Evolutionary conservation across 345 rosid species (phyloP).

Genomic region (Melaleuca alternifolia): DNA sequence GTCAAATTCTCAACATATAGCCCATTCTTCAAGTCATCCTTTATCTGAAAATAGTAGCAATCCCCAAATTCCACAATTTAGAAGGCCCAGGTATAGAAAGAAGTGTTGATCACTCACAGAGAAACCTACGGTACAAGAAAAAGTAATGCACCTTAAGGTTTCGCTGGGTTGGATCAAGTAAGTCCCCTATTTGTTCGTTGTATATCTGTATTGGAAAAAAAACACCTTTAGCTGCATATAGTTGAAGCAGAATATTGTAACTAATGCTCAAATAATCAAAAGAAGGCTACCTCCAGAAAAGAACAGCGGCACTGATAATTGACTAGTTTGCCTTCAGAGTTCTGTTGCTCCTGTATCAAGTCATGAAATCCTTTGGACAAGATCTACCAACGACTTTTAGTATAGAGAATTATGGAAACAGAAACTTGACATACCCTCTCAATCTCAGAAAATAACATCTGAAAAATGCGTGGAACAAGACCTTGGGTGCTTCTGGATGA

Average conservation of each 20-base stretch:
- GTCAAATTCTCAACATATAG: conserved; percentile 72
- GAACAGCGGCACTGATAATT: conserved; percentile 97
- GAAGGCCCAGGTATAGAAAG: neutral
- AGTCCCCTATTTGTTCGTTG: conserved; percentile 86
- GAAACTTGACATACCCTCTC: conserved; percentile 40
- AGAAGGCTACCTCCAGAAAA: conserved; percentile 67
- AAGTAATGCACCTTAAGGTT: conserved; percentile 59
- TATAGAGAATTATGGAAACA: neutral
- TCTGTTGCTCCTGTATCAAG: conserved; percentile 54
- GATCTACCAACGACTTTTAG: neutral
- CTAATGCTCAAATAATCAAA: neutral
- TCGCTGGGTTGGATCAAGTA: conserved; percentile 85
- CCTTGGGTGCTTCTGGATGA: conserved; percentile 73
- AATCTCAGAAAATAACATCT: conserved; percentile 71
- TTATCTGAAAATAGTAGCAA: conserved; percentile 39
- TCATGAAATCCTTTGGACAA: neutral
- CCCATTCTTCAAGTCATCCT: conserved; percentile 78
- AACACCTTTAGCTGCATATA: neutral
- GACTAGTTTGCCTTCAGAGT: conserved; percentile 51
- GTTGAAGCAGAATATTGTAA: neutral
- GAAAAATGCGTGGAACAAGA: conserved; percentile 81
- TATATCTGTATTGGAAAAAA: conserved; percentile 45
- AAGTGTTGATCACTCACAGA: neutral
- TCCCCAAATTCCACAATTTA: neutral
- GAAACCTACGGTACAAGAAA: neutral